Base-by-base conservation (phyloP, 2,329 filamentous ascomycete genomes). In the Epichloe amarillans region DNA sequence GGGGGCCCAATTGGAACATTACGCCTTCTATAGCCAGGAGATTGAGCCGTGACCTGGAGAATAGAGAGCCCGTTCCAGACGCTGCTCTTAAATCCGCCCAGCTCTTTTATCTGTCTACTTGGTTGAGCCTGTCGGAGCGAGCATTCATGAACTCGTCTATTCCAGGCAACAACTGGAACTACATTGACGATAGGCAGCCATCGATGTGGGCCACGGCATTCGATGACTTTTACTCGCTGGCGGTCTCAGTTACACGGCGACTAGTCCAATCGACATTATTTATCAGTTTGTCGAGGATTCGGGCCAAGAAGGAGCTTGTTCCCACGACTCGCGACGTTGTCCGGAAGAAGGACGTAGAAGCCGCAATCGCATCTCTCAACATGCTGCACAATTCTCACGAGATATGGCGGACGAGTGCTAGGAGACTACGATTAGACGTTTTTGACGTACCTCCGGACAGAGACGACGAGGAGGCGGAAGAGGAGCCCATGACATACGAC, bases 121-220 rank as follows among this genome's bases (percentile, higher is more conserved):
- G 84, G 79, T 65, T 90, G 4, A 65, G 67, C 5, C 70, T 93
- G 4, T 83, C 85, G 0, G 72, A 77, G 44, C 70, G 72, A 1
- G 58, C 90, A 1, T 93, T 91, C 62, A 91, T 94, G 87, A 91
- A 90, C 53, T 74, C 75, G 12, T 63, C 70, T 2, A 69, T 76
- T 41, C 67, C 72, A 12, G 77, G 80, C 50, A 74, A 79, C 50
- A 89, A 87, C 61, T 94, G 86, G 87, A 71, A 69, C 36, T 72
- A 70, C 39, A 58, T 86, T 7, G 73, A 75, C 19, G 73, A 76
- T n/a, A 73, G 78, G 51, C 71, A 71, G 3, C 89, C 89, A 0
- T 80, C 84, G 0, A 78, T 95, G 21, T 82, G 84, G 57, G 77
- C 82, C 6, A 89, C 86, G 2, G 82, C 86, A 0, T 74, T 94